Evolutionary conservation across 169 alveolate genomes (phyloP), one percentile per base, ranked within the genome.

Genomic region (Cryptosporidium baileyi): DNA sequence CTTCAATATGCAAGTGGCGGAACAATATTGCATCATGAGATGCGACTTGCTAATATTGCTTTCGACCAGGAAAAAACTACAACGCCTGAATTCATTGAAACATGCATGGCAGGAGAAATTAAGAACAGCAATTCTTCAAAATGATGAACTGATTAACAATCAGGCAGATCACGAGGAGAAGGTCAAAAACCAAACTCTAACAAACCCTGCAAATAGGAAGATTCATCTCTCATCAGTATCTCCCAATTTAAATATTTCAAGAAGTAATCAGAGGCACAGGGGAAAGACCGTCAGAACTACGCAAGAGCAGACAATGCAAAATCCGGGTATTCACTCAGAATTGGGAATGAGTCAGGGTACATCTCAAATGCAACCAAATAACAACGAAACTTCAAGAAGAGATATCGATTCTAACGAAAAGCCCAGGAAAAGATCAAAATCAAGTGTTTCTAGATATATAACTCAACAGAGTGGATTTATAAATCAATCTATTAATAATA

Each of bases 21-120:
- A 74, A 30, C 85, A 74, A 57, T 74, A 74, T 34, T 51, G 65
- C 2, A 59, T 59, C 32, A 57, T 74, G 36, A 74, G 85, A 38
- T 74, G 85, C 36, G 85, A 74, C 28, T 45, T 74, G 13, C 26
- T 57, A 57, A 59, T 51, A 17, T 74, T 74, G 17, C 67, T 74
- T 57, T 47, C 85, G 19, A 57, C 67, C 15, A 74, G 85, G 43
- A 74, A 74, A 43, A 74, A 54, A 22, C 13, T 74, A 24, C 85
- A 74, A 24, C 67, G 85, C 6, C 54, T 74, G 24, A 74, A 54
- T 59, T 52, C 85, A 36, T 57, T 74, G 11, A 74, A 74, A 36
- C 65, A 74, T 74, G 67, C 67, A 49, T 74, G 85, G 85, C 85
- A 74, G 36, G 85, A 74, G 34, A 74, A 74, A 32, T 22, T 74